Conservation (phyloP, 495 filamentous ascomycete genomes). For the Chaetomium tenue region DNA sequence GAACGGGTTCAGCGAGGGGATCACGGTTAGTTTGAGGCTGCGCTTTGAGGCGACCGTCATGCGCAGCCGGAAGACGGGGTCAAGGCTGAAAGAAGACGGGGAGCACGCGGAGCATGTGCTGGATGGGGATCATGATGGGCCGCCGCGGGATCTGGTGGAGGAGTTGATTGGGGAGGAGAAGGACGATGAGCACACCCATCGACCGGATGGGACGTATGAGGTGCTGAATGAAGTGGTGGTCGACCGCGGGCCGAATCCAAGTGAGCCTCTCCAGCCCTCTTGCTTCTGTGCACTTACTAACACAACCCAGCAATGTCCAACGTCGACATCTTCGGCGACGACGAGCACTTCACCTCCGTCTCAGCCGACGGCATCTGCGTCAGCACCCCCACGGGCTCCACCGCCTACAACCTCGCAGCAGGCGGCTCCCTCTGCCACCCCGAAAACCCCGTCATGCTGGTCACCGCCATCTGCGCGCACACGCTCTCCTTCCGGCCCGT, state of each 20-base stretch:
- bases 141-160: constrained; percentile 71
- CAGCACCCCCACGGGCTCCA: constrained; percentile 88
- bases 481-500: constrained; percentile 94
- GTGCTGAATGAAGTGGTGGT: constrained; percentile 93
- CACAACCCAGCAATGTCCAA: constrained; percentile 67
- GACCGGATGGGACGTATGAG: constrained; percentile 74
- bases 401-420: constrained; percentile 95
- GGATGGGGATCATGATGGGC: constrained; percentile 30
- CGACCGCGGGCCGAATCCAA: constrained; percentile 86
- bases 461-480: constrained; percentile 94
- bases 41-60: constrained; percentile 95
- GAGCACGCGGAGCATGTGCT: constrained; percentile 31
- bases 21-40: constrained; percentile 82
- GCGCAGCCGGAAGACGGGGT: constrained; percentile 61
- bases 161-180: constrained; percentile 82
- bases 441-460: constrained; percentile 93
- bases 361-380: constrained; percentile 88
- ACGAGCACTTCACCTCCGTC: constrained; percentile 87
- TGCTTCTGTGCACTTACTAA: constrained; percentile 13
- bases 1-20: constrained; percentile 73
- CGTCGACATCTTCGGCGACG: constrained; percentile 90
- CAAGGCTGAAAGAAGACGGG: constrained; percentile 12
- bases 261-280: constrained; percentile 44
- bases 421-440: constrained; percentile 94
- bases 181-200: constrained; percentile 77